These are phyloP conservation scores for Leishmania major DNA, from an alignment of 208 protist genomes.

Conservation along the genomic window DNA sequence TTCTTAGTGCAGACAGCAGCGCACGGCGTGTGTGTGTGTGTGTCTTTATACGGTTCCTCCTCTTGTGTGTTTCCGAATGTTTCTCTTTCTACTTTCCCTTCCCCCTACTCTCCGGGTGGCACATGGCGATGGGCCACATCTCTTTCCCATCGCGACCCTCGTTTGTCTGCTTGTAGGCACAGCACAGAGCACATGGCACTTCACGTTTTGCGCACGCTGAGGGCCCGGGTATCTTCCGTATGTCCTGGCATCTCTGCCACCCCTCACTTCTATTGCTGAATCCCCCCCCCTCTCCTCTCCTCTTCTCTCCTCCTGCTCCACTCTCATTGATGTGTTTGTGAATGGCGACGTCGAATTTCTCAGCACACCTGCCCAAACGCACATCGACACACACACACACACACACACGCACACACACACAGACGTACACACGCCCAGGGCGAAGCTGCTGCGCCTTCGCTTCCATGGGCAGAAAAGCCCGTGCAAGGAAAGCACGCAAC, in stretches of 20 bases:
- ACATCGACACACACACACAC: background rate
- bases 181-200: background rate
- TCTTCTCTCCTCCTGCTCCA: background rate
- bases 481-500: background rate
- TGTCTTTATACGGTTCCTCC: background rate
- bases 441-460: background rate
- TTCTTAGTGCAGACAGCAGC: background rate
- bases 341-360: background rate
- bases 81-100: background rate
- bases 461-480: background rate
- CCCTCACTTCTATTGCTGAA: background rate
- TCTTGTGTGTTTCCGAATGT: background rate
- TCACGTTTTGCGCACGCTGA: background rate
- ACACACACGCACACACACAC: background rate
- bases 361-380: background rate
- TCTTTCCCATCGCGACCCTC: background rate
- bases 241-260: background rate
- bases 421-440: background rate
- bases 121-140: background rate
- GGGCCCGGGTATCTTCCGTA: background rate
- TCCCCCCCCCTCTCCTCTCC: background rate
- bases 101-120: background rate
- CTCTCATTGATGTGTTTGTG: conserved; percentile 12
- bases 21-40: background rate
- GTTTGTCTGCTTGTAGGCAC: background rate